Conservation (phyloP, 1,139 yeast genomes). For the Suhomyces wounanorum region DNA sequence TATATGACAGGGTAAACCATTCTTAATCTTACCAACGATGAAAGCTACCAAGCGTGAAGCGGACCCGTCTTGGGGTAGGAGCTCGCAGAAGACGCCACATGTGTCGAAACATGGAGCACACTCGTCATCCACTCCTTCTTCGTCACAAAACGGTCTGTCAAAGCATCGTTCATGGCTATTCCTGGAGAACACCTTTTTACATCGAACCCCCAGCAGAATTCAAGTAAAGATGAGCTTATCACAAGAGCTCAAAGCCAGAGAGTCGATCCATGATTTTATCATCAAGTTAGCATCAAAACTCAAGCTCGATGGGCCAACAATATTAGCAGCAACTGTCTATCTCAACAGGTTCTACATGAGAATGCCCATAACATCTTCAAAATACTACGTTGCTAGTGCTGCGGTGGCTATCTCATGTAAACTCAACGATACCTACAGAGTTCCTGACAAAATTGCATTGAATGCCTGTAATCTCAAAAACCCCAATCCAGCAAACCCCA, state of each 20-base stretch:
- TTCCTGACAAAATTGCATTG: constrained; percentile 47
- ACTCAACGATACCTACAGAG: constrained; percentile 45
- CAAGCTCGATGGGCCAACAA: constrained; percentile 47
- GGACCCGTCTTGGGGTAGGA: constrained; percentile 4
- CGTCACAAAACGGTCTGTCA: constrained; percentile 1
- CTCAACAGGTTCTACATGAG: constrained; percentile 46
- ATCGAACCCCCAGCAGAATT: constrained; percentile 33
- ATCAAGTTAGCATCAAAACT: constrained; percentile 39
- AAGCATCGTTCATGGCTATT: constrained; percentile 35
- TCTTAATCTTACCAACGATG: neutral
- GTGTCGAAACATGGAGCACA: neutral
- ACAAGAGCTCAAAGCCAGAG: constrained; percentile 43
- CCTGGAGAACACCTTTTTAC: constrained; percentile 33
- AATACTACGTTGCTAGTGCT: constrained; percentile 49
- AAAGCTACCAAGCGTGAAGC: constrained; percentile 3
- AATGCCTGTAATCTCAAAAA: constrained; percentile 39
- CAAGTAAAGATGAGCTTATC: constrained; percentile 22
- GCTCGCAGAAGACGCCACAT: constrained; percentile 1
- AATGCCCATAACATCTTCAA: constrained; percentile 46
- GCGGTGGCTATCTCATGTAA: constrained; percentile 48
- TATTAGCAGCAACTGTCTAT: constrained; percentile 46
- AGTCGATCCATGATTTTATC: constrained; percentile 44
- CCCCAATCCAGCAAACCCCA: constrained; percentile 27
- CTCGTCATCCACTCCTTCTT: neutral
- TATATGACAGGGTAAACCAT: neutral